Conservation (phyloP, 768 basidiomycete species). For the Kwoniella heveanensis region DNA sequence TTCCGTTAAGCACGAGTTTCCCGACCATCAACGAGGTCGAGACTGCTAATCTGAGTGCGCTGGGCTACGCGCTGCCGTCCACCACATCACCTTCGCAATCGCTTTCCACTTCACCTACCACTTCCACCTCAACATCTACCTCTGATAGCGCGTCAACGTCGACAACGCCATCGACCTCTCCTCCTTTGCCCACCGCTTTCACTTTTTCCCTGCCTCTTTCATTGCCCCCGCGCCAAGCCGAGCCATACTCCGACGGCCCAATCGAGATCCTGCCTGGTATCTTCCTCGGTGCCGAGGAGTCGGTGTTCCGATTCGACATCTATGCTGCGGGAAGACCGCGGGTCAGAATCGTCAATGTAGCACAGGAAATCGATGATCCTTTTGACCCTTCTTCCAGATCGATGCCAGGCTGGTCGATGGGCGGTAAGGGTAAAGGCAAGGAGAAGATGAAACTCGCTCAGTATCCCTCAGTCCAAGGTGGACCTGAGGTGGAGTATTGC, state of each 20-base stretch:
- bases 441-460: conserved; percentile 34
- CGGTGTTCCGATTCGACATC: conserved; percentile 25
- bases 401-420: conserved; percentile 13
- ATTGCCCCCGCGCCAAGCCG: conserved; percentile 4
- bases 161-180: conserved; percentile 28
- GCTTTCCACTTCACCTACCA: conserved; percentile 16
- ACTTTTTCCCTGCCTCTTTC: conserved; percentile 14
- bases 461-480: conserved; percentile 18
- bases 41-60: conserved; percentile 2
- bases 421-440: conserved; percentile 31
- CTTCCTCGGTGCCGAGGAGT: conserved; percentile 52
- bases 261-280: conserved; percentile 51
- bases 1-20: conserved; percentile 2
- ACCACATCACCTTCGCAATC: conserved; percentile 13
- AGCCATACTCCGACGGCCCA: conserved; percentile 50
- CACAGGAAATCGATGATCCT: conserved; percentile 52
- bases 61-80: conserved; percentile 8
- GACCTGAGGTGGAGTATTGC: conserved; percentile 43
- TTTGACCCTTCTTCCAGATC: conserved; percentile 18
- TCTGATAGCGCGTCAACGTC: conserved; percentile 23
- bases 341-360: conserved; percentile 53
- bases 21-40: conserved; percentile 10
- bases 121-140: conserved; percentile 17
- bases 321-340: conserved; percentile 23
- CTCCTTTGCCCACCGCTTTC: conserved; percentile 23